Evolutionary conservation across 2,329 filamentous ascomycete genomes (phyloP), one percentile per base, ranked within the genome.

Genomic region (Paraconiothyrium sp.): DNA sequence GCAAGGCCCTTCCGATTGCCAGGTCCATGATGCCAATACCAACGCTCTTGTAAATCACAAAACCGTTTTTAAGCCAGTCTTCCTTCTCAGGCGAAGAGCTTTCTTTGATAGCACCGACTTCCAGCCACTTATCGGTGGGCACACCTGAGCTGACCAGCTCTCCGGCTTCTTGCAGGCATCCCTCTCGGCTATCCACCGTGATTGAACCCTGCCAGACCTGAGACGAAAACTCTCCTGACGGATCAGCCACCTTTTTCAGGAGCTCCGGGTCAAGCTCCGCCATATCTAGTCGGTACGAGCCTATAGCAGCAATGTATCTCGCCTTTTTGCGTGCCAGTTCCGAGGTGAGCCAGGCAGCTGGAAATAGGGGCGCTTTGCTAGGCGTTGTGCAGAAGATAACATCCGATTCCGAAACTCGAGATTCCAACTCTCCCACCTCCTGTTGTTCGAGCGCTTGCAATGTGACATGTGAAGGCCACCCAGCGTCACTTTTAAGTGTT

Each of bases 11-110:
- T 8, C 79, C 82, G 56, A 84, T 76, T 9, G 81, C 78, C 49
- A 85, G 65, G 72, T 85, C 83, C 80, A 84, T 85, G 44, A 85
- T 74, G 0, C 82, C 82, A 69, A 85, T 78, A 0, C 83, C 83
- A 8, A 85, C 83, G 62, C 82, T 83, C 65, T 85, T 85, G 51
- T 83, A 84, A 1, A 85, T 70, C 34, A 83, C 75, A 68, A 82
- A 81, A 1, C 75, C 76, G 0, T 73, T 67, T n/a, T 69, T 60
- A 0, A 76, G 66, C 69, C 66, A 69, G 0, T 68, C 39, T 4
- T 63, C 60, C 1, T 68, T 54, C 24, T 54, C 14, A 55, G 57
- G 4, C 64, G 52, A 39, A 16, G 44, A 3, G 67, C 16, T 72
- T 66, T 1, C 81, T 82, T 83, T 80, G 35, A 84, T 60, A 67